A percentile compares a stretch with the other conserved stretches of the same genome.
Conservation (phyloP, 495 filamentous ascomycete species). For the Tuber magnatum region DNA sequence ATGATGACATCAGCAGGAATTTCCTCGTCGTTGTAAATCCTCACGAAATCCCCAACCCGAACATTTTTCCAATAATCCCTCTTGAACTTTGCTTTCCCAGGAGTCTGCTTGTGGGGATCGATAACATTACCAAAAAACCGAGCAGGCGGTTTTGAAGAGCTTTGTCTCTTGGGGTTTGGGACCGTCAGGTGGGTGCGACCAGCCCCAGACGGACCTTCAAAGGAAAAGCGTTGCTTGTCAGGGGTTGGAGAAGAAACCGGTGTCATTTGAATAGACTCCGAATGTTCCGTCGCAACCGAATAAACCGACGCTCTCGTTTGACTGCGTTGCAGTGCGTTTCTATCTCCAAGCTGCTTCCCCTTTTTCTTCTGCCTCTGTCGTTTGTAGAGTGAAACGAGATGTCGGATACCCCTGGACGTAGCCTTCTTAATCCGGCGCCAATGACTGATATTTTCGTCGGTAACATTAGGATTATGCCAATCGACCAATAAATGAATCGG, state of each 20-base stretch:
- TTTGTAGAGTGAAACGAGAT: slow-evolving; percentile 33
- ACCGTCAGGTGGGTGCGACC: slow-evolving; percentile 35
- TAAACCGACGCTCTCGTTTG: slow-evolving; percentile 39
- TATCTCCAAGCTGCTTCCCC: slow-evolving; percentile 38
- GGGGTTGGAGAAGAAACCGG: slow-evolving; percentile 78
- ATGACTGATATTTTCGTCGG: slow-evolving; percentile 70
- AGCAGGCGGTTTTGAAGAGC: slow-evolving; percentile 41
- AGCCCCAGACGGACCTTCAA: slow-evolving; percentile 19
- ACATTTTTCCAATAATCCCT: slow-evolving; percentile 92
- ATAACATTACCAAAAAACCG: slow-evolving; percentile 59
- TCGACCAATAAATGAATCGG: slow-evolving; percentile 81
- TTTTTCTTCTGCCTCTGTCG: slow-evolving; percentile 41
- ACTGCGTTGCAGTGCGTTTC: slow-evolving; percentile 29
- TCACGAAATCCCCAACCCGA: slow-evolving; percentile 92
- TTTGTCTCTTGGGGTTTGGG: slow-evolving; percentile 41
- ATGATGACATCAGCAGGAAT: slow-evolving; percentile 93
- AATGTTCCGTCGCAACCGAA: slow-evolving; percentile 40
- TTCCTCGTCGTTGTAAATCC: slow-evolving; percentile 92
- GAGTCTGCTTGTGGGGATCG: slow-evolving; percentile 49
- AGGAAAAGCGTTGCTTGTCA: slow-evolving; percentile 45
- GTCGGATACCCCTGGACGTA: slow-evolving; percentile 50
- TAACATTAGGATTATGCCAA: slow-evolving; percentile 89
- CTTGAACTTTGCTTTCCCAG: slow-evolving; percentile 71
- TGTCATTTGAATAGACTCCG: slow-evolving; percentile 76
- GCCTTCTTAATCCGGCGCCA: slow-evolving; percentile 95